phyloP scores from a whole-genome alignment of 768 basidiomycete genomes.

The Amanita exitialis region DNA sequence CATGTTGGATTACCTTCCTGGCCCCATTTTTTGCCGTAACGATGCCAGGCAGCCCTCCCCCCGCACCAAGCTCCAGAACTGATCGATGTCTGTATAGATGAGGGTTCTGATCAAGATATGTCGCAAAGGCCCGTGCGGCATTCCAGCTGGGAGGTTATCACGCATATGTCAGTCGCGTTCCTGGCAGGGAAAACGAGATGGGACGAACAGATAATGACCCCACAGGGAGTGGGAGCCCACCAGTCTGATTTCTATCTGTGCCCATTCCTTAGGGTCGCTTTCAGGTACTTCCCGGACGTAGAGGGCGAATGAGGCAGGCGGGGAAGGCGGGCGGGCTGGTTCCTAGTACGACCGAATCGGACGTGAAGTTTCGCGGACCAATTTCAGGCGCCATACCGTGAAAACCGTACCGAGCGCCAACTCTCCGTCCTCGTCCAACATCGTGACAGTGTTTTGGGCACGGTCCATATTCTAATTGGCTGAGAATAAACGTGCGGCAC shows the following conservation, averaged over 20 bases:
- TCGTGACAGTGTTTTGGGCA: too few species aligned
- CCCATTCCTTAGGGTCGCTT: slow-evolving; percentile 18
- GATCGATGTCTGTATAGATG: slow-evolving; percentile 31
- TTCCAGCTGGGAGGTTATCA: slow-evolving; percentile 52
- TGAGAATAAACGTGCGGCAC: too few species aligned
- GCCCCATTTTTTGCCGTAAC: slow-evolving; percentile 67
- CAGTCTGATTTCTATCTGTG: slow-evolving; percentile 48
- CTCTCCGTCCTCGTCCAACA: too few species aligned
- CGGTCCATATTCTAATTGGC: too few species aligned
- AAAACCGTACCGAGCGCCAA: too few species aligned
- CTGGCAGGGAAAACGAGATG: not conserved
- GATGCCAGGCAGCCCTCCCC: slow-evolving; percentile 82
- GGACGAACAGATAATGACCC: slow-evolving; percentile 65
- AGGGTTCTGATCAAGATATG: slow-evolving; percentile 49
- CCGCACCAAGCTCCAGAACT: slow-evolving; percentile 89
- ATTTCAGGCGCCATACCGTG: too few species aligned
- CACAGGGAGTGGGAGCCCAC: slow-evolving; percentile 77
- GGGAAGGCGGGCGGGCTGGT: slow-evolving; percentile 43
- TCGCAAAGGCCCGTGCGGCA: slow-evolving; percentile 62
- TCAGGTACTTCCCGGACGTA: slow-evolving; percentile 32
- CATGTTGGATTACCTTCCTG: slow-evolving; percentile 33
- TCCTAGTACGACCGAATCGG: not conserved
- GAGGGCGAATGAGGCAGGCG: slow-evolving; percentile 42
- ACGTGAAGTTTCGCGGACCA: too few species aligned
- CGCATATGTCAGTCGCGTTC: not conserved